Evolutionary conservation across 352 stramenopile genomes (phyloP).

Genomic region (Saprolegnia parasitica): DNA sequence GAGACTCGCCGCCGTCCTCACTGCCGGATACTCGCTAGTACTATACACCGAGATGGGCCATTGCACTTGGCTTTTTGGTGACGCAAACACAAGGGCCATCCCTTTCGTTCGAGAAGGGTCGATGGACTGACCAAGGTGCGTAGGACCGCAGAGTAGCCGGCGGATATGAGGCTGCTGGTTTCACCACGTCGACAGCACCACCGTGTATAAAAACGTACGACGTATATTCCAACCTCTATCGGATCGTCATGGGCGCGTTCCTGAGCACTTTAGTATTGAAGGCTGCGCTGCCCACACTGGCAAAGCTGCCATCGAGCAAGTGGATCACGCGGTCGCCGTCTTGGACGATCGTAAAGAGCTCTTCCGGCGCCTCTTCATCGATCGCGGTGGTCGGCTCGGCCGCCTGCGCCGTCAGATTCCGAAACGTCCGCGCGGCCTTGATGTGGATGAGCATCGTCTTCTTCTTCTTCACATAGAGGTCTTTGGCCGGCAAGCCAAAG

Average conservation of each 20-base stretch:
- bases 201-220: too few species aligned
- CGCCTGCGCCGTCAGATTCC: neutral
- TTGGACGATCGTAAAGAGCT: neutral
- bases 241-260: neutral
- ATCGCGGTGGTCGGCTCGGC: neutral
- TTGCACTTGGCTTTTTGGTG: too few species aligned
- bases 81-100: too few species aligned
- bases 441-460: neutral
- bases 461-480: neutral
- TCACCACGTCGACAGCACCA: too few species aligned
- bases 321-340: neutral
- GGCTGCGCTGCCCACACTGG: neutral
- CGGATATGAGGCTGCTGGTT: too few species aligned
- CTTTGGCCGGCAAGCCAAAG: slow-evolving; percentile 23
- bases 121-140: too few species aligned
- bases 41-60: too few species aligned
- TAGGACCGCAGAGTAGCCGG: too few species aligned
- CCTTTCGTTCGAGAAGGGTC: too few species aligned
- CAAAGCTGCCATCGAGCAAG: neutral
- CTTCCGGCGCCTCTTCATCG: neutral
- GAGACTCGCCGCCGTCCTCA: too few species aligned
- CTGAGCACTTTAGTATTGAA: neutral
- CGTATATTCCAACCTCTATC: neutral
- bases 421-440: neutral
- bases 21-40: too few species aligned